A percentile compares a stretch with the other conserved stretches of the same genome.
Evolutionary conservation across 164 flowering plant species (phyloP).

Genomic region (Dillenia suffruticosa): DNA sequence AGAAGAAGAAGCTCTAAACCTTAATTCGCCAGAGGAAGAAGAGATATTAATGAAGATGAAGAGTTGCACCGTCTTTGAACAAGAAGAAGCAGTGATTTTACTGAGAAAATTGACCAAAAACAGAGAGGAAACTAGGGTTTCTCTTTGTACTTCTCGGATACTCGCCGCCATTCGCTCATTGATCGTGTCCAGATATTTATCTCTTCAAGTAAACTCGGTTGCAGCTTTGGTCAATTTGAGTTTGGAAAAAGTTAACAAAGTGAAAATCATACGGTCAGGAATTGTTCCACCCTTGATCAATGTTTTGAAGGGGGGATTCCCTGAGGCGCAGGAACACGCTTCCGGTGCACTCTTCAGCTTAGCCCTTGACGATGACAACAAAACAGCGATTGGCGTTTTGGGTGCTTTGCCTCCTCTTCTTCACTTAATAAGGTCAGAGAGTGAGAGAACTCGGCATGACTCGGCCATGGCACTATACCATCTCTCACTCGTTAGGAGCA

Average conservation of each 20-base stretch:
- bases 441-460: slow-evolving; percentile 71
- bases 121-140: slow-evolving; percentile 39
- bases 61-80: slow-evolving; percentile 57
- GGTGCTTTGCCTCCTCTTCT: slow-evolving; percentile 82
- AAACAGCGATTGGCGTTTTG: slow-evolving; percentile 86
- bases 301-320: slow-evolving; percentile 51
- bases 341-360: slow-evolving; percentile 93
- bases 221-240: slow-evolving; percentile 87
- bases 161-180: slow-evolving; percentile 44
- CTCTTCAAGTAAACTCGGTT: slow-evolving; percentile 62
- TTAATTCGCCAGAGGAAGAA: slow-evolving; percentile 40
- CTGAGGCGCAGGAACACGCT: slow-evolving; percentile 86
- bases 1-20: slow-evolving; percentile 27
- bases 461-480: slow-evolving; percentile 87
- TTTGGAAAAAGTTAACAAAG: slow-evolving; percentile 67
- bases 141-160: slow-evolving; percentile 54
- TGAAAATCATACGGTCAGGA: slow-evolving; percentile 78
- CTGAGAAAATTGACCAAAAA: slow-evolving; percentile 54
- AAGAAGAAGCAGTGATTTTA: slow-evolving; percentile 52
- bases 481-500: slow-evolving; percentile 59
- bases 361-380: slow-evolving; percentile 77
- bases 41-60: slow-evolving; percentile 34
- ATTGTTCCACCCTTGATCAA: slow-evolving; percentile 67
- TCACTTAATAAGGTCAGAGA: slow-evolving; percentile 59
- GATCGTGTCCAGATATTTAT: slow-evolving; percentile 40